Conservation (phyloP, 2,329 filamentous ascomycete genomes). For the Kalmusia sp. region DNA sequence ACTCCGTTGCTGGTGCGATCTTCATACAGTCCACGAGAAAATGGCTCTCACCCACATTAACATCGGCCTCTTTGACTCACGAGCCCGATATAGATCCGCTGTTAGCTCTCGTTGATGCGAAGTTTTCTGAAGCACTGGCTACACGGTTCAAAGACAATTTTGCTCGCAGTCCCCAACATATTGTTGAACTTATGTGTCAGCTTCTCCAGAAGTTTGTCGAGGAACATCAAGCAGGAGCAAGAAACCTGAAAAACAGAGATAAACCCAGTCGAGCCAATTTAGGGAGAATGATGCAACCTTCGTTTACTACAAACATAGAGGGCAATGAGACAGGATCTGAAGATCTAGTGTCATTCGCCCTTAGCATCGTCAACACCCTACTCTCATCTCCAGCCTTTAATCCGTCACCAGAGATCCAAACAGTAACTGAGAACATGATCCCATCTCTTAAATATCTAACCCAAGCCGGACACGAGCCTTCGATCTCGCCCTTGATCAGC, state of each 20-base stretch:
- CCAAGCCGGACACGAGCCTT: constrained; percentile 12
- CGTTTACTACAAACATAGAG: background rate
- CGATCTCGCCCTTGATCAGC: constrained; percentile 25
- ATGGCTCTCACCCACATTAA: constrained; percentile 57
- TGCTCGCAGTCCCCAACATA: constrained; percentile 67
- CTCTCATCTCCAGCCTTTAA: constrained; percentile 44
- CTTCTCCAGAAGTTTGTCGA: constrained; percentile 58
- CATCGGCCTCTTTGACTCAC: constrained; percentile 28
- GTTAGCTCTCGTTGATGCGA: constrained; percentile 62
- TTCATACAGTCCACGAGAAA: constrained; percentile 66
- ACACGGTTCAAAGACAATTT: constrained; percentile 68
- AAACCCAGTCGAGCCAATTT: constrained; percentile 36
- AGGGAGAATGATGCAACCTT: constrained; percentile 28
- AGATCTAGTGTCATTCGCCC: constrained; percentile 49
- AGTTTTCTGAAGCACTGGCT: constrained; percentile 71
- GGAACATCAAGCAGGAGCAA: constrained; percentile 55
- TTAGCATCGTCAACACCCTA: constrained; percentile 49
- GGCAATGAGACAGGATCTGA: constrained; percentile 33
- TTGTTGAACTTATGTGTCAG: constrained; percentile 69
- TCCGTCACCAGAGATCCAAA: constrained; percentile 30
- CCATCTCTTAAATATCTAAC: constrained; percentile 33
- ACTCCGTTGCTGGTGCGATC: constrained; percentile 63
- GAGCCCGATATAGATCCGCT: constrained; percentile 52
- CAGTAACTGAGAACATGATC: constrained; percentile 15
- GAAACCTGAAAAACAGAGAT: constrained; percentile 16